Evolutionary conservation across 441 rosid species (phyloP).

Genomic region (Gossypium gossypioides): DNA sequence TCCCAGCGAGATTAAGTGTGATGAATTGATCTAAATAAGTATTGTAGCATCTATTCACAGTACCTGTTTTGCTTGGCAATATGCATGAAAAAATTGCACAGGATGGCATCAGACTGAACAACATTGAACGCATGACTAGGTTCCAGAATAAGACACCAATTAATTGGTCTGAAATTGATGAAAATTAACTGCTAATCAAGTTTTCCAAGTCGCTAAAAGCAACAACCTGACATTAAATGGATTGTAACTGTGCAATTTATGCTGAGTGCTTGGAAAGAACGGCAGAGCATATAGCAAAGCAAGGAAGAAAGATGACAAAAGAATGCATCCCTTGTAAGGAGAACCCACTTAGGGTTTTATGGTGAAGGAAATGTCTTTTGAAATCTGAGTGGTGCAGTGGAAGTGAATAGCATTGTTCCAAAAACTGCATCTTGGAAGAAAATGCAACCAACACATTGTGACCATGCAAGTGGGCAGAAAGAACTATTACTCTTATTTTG

Average conservation of each 20-base stretch:
- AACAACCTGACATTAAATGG: neutral
- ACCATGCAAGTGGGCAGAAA: neutral
- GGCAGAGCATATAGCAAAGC: neutral
- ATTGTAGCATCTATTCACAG: neutral
- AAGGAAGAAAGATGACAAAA: neutral
- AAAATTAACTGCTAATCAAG: neutral
- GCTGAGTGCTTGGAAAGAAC: neutral
- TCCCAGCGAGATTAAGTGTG: conserved; percentile 2
- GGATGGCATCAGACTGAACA: neutral
- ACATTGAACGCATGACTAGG: conserved; percentile 7
- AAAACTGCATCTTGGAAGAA: neutral
- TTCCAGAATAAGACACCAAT: neutral
- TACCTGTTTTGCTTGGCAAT: conserved; percentile 3
- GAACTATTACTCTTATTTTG: neutral
- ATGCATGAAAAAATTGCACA: conserved; percentile 1
- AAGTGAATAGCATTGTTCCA: neutral
- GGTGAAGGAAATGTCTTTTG: neutral
- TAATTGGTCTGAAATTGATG: neutral
- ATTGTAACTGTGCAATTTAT: neutral
- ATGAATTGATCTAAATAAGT: neutral
- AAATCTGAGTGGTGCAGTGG: neutral
- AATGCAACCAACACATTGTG: neutral
- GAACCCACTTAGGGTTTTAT: neutral
- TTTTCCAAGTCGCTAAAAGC: neutral
- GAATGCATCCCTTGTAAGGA: neutral